phyloP scores from a whole-genome alignment of 2,329 filamentous ascomycete species.

The Sclerotinia spermophila region DNA sequence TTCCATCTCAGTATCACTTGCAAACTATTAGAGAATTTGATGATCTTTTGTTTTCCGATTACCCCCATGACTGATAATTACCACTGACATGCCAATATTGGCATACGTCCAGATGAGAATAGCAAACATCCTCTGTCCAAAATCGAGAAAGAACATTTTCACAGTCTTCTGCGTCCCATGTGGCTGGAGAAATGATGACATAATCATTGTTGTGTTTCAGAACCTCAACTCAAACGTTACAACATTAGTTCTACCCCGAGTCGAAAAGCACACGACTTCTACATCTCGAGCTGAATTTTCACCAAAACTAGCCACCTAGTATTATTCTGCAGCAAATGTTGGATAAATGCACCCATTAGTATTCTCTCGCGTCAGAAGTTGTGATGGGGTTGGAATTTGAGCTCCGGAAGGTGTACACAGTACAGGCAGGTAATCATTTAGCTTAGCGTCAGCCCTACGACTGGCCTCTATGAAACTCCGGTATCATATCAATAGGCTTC shows the following conservation, averaged over 20 bases:
- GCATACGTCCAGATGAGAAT: neutral
- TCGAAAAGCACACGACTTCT: neutral
- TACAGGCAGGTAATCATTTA: neutral
- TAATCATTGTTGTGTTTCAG: neutral
- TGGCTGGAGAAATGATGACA: neutral
- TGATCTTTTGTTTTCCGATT: neutral
- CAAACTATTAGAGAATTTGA: no score
- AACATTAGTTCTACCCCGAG: slow-evolving; percentile 8
- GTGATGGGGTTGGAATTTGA: neutral
- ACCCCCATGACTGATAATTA: neutral
- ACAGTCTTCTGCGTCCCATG: neutral
- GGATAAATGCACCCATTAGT: slow-evolving; percentile 3
- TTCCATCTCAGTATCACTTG: neutral
- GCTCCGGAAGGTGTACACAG: neutral
- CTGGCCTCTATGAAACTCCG: neutral
- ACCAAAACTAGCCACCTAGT: neutral
- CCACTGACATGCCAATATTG: neutral
- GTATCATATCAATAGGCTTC: neutral
- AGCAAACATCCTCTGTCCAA: neutral
- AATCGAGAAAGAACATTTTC: neutral
- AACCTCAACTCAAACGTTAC: neutral
- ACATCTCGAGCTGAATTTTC: neutral
- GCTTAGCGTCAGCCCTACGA: neutral
- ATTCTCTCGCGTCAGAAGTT: neutral
- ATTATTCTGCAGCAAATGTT: neutral